Conservation (phyloP, 2,329 filamentous ascomycete genomes). For the Paraphaeosphaeria sporulosa region DNA sequence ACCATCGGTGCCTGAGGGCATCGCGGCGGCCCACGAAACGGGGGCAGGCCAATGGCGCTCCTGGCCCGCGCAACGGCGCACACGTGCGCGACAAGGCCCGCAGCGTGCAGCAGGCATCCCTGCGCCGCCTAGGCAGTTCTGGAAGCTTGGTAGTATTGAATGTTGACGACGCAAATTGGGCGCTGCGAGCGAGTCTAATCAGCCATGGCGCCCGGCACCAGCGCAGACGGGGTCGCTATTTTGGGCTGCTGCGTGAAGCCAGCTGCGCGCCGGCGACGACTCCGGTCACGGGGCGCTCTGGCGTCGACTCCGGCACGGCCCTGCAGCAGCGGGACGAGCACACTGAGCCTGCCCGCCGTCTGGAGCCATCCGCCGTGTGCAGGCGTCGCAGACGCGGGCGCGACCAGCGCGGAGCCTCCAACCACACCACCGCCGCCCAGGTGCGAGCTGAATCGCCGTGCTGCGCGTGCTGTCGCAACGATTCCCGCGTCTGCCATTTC, state of each 20-base stretch:
- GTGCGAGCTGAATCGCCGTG: background rate
- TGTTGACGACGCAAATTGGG: too few relatives aligned
- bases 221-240: conserved; percentile 8
- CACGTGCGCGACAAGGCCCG: conserved; percentile 2
- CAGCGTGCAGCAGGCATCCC: background rate
- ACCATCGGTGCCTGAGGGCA: background rate
- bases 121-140: conserved; percentile 1
- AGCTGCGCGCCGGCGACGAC: conserved; percentile 4
- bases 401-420: too few relatives aligned
- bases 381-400: too few relatives aligned
- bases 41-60: too few relatives aligned
- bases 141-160: conserved; percentile 16
- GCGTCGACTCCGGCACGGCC: too few relatives aligned
- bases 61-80: too few relatives aligned
- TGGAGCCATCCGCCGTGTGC: background rate
- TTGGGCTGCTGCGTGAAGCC: conserved; percentile 2
- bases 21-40: background rate
- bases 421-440: too few relatives aligned
- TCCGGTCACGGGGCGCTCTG: too few relatives aligned
- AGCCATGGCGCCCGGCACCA: background rate
- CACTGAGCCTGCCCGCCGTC: background rate
- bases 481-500: background rate
- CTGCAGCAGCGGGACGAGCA: conserved; percentile 4
- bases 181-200: conserved; percentile 11
- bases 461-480: background rate